These are phyloP conservation scores for Dactylonectria macrodidyma DNA, from an alignment of 2,329 filamentous ascomycete genomes.

Conservation along the genomic window DNA sequence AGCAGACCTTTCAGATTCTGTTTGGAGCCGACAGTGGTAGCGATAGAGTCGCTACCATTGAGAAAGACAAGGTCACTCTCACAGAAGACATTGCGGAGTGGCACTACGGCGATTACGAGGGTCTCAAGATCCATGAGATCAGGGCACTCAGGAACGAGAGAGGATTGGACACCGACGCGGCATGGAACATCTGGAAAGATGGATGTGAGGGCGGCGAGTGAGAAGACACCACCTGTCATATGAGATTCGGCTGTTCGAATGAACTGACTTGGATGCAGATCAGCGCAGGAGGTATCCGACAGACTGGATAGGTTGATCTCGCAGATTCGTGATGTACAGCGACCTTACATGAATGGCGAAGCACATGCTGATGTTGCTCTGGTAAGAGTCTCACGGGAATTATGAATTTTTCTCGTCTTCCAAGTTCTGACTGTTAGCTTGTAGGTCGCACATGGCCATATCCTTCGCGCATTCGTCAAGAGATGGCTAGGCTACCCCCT, in stretches of 20 bases:
- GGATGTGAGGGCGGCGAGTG: conserved; percentile 71
- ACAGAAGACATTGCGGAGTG: conserved; percentile 71
- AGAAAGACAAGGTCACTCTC: conserved; percentile 53
- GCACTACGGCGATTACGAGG: conserved; percentile 76
- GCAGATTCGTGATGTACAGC: conserved; percentile 57
- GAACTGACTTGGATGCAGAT: conserved; percentile 32
- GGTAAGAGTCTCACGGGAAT: background rate
- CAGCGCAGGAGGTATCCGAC: conserved; percentile 54
- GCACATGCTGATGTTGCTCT: conserved; percentile 54
- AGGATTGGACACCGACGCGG: conserved; percentile 59
- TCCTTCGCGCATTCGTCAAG: conserved; percentile 62
- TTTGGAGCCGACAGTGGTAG: conserved; percentile 56
- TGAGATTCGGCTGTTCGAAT: background rate
- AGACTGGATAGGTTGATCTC: conserved; percentile 59
- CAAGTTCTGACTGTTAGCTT: background rate
- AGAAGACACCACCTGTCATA: background rate
- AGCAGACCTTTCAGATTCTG: conserved; percentile 63
- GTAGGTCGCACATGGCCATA: conserved; percentile 59
- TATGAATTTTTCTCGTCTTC: background rate
- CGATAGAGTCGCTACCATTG: conserved; percentile 36
- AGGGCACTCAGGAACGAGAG: conserved; percentile 58
- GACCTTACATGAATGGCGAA: conserved; percentile 56
- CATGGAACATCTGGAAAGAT: conserved; percentile 72
- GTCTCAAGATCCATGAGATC: conserved; percentile 67
- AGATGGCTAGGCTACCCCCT: conserved; percentile 60